phyloP scores from a whole-genome alignment of 73 alveolate genomes.

The Paramecium caudatum region DNA sequence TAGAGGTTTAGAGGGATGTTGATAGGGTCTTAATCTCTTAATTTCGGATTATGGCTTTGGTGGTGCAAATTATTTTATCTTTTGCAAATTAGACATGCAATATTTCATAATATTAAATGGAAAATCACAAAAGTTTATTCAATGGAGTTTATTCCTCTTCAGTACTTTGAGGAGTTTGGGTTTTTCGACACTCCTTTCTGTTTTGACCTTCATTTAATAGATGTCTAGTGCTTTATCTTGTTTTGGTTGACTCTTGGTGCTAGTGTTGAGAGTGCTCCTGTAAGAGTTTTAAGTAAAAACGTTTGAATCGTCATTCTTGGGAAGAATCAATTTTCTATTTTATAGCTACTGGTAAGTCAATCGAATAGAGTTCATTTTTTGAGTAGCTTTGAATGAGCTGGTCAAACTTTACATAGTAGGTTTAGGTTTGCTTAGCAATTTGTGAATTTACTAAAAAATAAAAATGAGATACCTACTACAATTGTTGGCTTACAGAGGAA shows the following conservation, averaged over 20 bases:
- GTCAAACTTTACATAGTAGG: neutral
- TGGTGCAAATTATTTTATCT: conserved; percentile 38
- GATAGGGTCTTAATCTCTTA: neutral
- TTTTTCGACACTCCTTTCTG: conserved; percentile 46
- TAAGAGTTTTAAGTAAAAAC: neutral
- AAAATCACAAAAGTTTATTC: conserved; percentile 18
- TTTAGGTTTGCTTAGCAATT: conserved; percentile 45
- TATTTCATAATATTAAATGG: neutral
- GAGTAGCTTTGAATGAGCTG: conserved; percentile 9
- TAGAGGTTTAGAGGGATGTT: conserved; percentile 49
- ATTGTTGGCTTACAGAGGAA: conserved; percentile 33
- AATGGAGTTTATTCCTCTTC: conserved; percentile 12
- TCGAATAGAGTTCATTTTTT: conserved; percentile 2
- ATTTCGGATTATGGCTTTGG: neutral
- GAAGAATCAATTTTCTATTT: conserved; percentile 18
- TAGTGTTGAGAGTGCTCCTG: conserved; percentile 32
- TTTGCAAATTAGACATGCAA: conserved; percentile 42
- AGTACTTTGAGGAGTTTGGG: conserved; percentile 13
- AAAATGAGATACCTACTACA: conserved; percentile 23
- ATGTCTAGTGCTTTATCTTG: conserved; percentile 3
- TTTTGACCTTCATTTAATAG: conserved; percentile 17
- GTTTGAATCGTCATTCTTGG: conserved; percentile 22
- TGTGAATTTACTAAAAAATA: conserved; percentile 50
- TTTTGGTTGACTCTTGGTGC: conserved; percentile 19
- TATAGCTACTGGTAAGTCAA: conserved; percentile 30